Evolutionary conservation across 805 yeast genomes (phyloP), one percentile per base, ranked within the genome.

Genomic region (Candida insectorum): DNA sequence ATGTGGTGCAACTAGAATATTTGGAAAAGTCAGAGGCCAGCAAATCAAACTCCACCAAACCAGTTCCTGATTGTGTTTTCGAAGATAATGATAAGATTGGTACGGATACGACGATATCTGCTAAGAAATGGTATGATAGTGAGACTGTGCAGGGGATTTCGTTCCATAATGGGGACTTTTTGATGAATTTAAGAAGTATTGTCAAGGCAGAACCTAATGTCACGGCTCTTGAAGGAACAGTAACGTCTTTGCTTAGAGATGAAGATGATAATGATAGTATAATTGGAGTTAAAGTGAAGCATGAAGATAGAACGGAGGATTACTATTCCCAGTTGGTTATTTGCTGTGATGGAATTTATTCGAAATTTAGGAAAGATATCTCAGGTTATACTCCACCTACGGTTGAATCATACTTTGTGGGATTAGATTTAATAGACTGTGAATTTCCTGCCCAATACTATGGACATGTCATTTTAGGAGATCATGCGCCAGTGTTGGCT

Each of bases 271-370:
- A 58, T 20, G 44, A 40, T 16, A 75, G 70, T 17, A 85, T 88
- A n/a, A 58, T 71, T 16, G 97, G 97, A 16, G 88, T 89, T n/a
- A 64, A 64, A 41, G 85, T 77, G 12, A 77, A 69, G 39, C 60
- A 65, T 19, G 26, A 28, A 3, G 26, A 24, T 11, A 66, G 64
- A 6, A 63, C 60, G 11, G 66, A 69, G 19, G 62, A 65, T 34
- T 36, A 66, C 5, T 58, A 59, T 14, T 85, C 83, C 3, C 75
- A 77, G 36, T 53, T 88, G 37, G 83, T 91, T 5, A 69, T 88
- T 19, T 75, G 84, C 30, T 86, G 95, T 53, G 98, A 93, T 59
- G 98, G 98, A 39, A 89, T 91, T 37, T 87, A 86, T 53, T 89
- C 97, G 37, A 88, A 82, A 58, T 87, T 91, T 67, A 75, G 98